These are phyloP conservation scores for Kodamaea fungicola DNA, from an alignment of 1,139 yeast genomes.

Conservation along the genomic window DNA sequence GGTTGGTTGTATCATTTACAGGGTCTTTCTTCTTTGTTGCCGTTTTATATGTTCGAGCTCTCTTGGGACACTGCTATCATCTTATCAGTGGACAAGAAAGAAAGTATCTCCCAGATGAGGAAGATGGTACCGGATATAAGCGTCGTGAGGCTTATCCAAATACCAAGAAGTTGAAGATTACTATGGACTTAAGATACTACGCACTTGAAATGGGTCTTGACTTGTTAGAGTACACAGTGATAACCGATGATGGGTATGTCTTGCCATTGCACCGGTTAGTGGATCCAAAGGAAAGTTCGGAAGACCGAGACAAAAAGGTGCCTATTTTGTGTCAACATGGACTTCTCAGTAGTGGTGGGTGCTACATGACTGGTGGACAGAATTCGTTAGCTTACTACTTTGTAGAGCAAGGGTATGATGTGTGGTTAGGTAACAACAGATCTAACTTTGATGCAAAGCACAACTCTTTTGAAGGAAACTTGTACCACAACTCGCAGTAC, in stretches of 20 bases:
- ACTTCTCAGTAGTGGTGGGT: conserved; percentile 79
- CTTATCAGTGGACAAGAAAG: conserved; percentile 23
- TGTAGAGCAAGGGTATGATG: conserved; percentile 67
- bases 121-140: conserved; percentile 17
- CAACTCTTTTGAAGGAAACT: conserved; percentile 30
- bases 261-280: conserved; percentile 62
- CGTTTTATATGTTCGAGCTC: conserved; percentile 22
- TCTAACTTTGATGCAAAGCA: conserved; percentile 79
- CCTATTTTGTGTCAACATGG: conserved; percentile 86
- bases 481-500: conserved; percentile 46
- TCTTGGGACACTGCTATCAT: conserved; percentile 25
- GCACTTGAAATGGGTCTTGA: conserved; percentile 58
- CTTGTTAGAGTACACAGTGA: conserved; percentile 54
- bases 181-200: conserved; percentile 58
- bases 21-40: conserved; percentile 29
- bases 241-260: conserved; percentile 79
- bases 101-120: conserved; percentile 10
- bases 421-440: conserved; percentile 92
- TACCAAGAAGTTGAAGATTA: conserved; percentile 25
- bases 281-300: conserved; percentile 43
- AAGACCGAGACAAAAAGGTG: conserved; percentile 26
- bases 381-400: conserved; percentile 71
- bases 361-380: conserved; percentile 74
- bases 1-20: conserved; percentile 24
- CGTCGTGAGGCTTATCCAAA: conserved; percentile 32